Base-by-base conservation (phyloP, 2,329 filamentous ascomycete genomes). In the Colletotrichum sp. region DNA sequence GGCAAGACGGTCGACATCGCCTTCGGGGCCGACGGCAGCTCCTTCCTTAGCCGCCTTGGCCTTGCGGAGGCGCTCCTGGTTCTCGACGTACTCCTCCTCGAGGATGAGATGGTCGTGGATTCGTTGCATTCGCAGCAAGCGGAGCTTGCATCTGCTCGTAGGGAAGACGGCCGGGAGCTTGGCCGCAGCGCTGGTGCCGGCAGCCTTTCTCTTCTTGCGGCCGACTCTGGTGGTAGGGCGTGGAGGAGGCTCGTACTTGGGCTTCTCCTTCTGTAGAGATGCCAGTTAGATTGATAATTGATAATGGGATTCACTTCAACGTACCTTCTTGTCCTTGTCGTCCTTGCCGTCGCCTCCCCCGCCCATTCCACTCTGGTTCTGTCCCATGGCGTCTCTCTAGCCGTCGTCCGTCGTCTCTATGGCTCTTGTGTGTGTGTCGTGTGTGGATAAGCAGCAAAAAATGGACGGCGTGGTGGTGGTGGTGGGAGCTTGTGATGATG, bases 81-180 rank as follows among this genome's bases (percentile, higher is more conserved):
- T 99, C 89, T 99, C 96, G 78, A 99, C 97, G 80, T 98, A 99
- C 87, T 99, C 97, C 85, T 99, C 97, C 85, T 99, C 97, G 34
- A 99, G 92, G 78, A 99, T 89, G 77, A 99, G 90, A 83, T 99
- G 97, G 84, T 99, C 97, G 89, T 99, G 98, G 81, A 99, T 96
- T 83, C 97, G 94, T 88, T 99, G 97, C 97, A 99, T 98, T 81
- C 97, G 95, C 76, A 99, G 92, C 78, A 99, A 95, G 81, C 96
- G 93, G 80, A 99, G 92, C 90, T 99, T 99, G 92, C 97, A 99
- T 90, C 97, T 93, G 81, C 96, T 97, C 67, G 96, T 99, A 72
- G 97, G 97, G 85, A 95, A 98, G 84, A 99, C 93, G 80, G 95
- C 93, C 34, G 97, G 97, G 30, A 99, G 93, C 88, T 99, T 99